Evolutionary conservation across 805 yeast species (phyloP), one percentile per base, ranked within the genome.

Genomic region (Barnettozyma sp.): DNA sequence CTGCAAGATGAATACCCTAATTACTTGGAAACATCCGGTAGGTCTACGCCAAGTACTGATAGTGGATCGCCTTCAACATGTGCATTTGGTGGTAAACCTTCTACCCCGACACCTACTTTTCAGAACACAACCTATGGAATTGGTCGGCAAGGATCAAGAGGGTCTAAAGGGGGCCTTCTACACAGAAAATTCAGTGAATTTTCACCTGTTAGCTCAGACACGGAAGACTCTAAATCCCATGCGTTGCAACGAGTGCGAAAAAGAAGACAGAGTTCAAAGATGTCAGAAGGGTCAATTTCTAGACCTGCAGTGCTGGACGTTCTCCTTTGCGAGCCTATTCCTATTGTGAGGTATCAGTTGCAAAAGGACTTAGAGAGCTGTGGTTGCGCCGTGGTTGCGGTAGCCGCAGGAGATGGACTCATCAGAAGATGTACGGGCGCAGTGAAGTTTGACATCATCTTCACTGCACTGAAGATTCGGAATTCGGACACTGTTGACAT

Each of bases 291-390:
- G 4, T 42, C 46, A 2, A 16, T 36, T n/a, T n/a, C n/a, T 2
- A 41, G 41, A 15, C 23, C 52, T 1, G 68, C 65, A 23, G 48
- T 55, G 3, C 56, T 82, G 46, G 88, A 84, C 54, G 78, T 87
- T 5, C 62, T 90, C 30, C 64, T 86, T 11, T 87, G 96, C 58
- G 95, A 86, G 49, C 86, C 92, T 2, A 83, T 84, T 41, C 92
- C 95, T 0, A 81, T 81, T 38, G 78, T 84, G 46, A 61, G 94
- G 33, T 83, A 73, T 49, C 68, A 84, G 11, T 70, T 80, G 19
- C 70, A 76, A 28, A 73, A 70, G 40, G 68, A 78, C 42, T 62
- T 90, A 39, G 84, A 76, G 41, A 66, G 69, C 35, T 53, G 78
- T 17, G 94, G 94, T 1, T 86, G 95, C 60, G 75, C 79, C 10